These are phyloP conservation scores for Macrophomina tecta DNA, from an alignment of 2,329 filamentous ascomycete species.

Conservation along the genomic window DNA sequence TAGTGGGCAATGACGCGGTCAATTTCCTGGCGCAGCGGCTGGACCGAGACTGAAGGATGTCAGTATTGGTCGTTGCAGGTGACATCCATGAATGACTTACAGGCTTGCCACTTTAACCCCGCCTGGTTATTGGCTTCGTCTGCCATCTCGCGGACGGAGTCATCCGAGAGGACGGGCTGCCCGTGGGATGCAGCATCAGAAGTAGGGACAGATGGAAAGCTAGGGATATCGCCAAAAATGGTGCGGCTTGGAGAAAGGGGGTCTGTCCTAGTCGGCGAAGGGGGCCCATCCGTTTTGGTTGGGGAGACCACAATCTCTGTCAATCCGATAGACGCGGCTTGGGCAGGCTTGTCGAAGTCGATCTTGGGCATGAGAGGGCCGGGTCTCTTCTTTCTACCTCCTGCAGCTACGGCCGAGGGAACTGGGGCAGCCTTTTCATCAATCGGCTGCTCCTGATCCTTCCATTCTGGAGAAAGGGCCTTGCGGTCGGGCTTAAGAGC, in stretches of 20 bases:
- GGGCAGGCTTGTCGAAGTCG: constrained; percentile 27
- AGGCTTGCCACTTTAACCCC: constrained; percentile 30
- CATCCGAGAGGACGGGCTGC: constrained; percentile 29
- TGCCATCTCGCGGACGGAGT: constrained; percentile 24
- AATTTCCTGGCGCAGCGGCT: constrained; percentile 76
- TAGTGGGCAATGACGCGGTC: constrained; percentile 77
- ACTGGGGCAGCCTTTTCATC: constrained; percentile 52
- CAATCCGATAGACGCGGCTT: constrained; percentile 25
- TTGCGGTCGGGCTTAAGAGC: constrained; percentile 59
- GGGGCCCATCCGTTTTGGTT: background rate
- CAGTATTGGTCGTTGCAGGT: background rate
- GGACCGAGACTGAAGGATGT: constrained; percentile 39
- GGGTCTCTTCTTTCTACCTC: constrained; percentile 31
- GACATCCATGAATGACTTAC: constrained; percentile 9
- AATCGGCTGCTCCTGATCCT: constrained; percentile 62
- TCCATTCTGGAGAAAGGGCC: constrained; percentile 73
- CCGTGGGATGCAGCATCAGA: background rate
- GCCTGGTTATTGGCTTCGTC: constrained; percentile 29
- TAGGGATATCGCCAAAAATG: constrained; percentile 2
- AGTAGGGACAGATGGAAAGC: background rate
- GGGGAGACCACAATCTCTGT: constrained; percentile 22
- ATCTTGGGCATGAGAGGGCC: constrained; percentile 35
- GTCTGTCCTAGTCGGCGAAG: background rate
- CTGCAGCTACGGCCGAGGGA: constrained; percentile 32
- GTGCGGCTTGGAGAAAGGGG: background rate